Evolutionary conservation across 2,329 filamentous ascomycete genomes (phyloP), one percentile per base, ranked within the genome.

Genomic region (Pochonia chlamydosporia): DNA sequence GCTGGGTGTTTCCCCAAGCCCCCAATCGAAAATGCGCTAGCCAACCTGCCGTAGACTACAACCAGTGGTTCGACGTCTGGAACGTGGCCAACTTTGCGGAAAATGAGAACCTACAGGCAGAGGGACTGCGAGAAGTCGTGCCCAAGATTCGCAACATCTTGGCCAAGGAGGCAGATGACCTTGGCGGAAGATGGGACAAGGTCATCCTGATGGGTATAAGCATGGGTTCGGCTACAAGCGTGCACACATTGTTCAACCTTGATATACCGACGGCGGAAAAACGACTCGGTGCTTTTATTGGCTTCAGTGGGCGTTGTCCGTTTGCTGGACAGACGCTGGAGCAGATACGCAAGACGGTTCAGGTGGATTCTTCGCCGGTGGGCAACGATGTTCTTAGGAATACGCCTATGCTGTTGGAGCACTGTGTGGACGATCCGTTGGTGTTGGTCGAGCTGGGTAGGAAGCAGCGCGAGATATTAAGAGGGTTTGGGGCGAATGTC

Each of bases 21-120:
- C 66, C 67, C 7, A 20, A 56, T 25, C 55, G 59, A 44, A 37
- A 59, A 44, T 53, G 58, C 40, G 60, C 63, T 44, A 47, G 39
- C 9, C 47, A 41, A 10, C 54, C n/a, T n/a, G n/a, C 54, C 13
- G 2, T 21, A 11, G 20, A 63, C 21, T 49, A 56, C 7, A 48
- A 66, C 9, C 71, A 75, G 54, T 79, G 74, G 75, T 79, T 78
- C 55, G 74, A 79, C 52, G 64, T 76, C 36, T 72, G 65, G 61
- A 69, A 72, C 43, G 60, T 68, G 1, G 54, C 60, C 20, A 58
- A 71, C 46, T 68, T 72, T 14, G 36, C 59, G 2, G 59, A 69
- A 11, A 54, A 59, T n/a, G 70, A 76, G 48, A 66, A 72, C 2
- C 49, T 72, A 5, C 72, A 75, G 54, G 56, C 57, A 0, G 52